These are phyloP conservation scores for Parasitella parasitica DNA, from an alignment of 371 early-diverging fungal genomes.

Conservation along the genomic window DNA sequence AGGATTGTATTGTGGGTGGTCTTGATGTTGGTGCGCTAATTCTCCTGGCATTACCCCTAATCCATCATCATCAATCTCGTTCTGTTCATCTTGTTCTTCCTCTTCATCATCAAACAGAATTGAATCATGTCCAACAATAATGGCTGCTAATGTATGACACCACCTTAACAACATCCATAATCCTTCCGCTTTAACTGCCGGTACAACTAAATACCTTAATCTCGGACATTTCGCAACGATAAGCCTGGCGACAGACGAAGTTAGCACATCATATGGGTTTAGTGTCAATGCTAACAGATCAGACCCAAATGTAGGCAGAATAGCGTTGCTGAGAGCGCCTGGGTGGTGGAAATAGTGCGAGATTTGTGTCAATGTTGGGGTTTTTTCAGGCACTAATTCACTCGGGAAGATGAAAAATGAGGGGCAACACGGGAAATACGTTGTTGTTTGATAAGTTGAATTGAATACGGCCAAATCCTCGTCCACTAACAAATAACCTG, in stretches of 20 bases:
- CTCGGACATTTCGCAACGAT: conserved; percentile 44
- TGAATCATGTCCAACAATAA: conserved; percentile 33
- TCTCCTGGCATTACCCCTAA: not conserved
- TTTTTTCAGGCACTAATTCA: conserved; percentile 14
- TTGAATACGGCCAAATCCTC: not conserved
- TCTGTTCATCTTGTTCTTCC: conserved; percentile 21
- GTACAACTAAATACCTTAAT: conserved; percentile 37
- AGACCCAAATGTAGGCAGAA: conserved; percentile 45
- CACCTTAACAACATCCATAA: conserved; percentile 46
- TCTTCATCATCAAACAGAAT: conserved; percentile 19
- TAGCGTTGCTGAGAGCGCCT: conserved; percentile 44
- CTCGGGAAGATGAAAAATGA: conserved; percentile 41
- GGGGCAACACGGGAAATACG: conserved; percentile 36
- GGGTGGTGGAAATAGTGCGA: conserved; percentile 48
- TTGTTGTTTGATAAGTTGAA: conserved; percentile 2
- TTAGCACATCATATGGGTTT: conserved; percentile 41
- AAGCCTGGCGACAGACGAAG: conserved; percentile 31
- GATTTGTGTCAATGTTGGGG: conserved; percentile 35
- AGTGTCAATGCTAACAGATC: conserved; percentile 39
- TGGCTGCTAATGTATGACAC: conserved; percentile 42
- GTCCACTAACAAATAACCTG: not conserved
- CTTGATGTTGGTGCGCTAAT: not conserved
- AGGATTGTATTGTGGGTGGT: not conserved
- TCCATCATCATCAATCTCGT: not conserved
- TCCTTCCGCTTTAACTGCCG: conserved; percentile 45